phyloP scores from a whole-genome alignment of 257 asterid genomes.

The Solanum ossicruentum region DNA sequence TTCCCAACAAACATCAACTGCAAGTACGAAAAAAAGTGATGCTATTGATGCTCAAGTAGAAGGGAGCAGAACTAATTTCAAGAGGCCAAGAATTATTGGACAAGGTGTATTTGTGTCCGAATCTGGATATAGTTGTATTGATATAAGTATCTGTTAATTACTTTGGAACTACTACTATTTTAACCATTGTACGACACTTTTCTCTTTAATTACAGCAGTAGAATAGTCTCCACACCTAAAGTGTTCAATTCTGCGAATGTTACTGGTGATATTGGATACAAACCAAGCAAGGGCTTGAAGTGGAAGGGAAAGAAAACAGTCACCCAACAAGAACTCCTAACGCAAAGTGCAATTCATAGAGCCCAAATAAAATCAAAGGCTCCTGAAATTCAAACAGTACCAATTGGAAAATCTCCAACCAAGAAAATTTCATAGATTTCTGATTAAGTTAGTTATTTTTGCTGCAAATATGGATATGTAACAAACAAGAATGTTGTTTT shows the following conservation, averaged over 20 bases:
- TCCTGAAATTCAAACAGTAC: no score
- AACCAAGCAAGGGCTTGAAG: background rate
- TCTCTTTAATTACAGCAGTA: no score
- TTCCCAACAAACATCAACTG: background rate
- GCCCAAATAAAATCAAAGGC: background rate
- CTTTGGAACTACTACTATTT: background rate
- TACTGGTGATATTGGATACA: background rate
- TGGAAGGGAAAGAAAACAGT: background rate
- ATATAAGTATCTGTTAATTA: no score
- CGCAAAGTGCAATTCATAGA: background rate
- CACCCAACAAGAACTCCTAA: no score
- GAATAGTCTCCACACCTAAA: background rate
- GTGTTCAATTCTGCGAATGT: background rate
- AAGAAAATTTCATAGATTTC: no score
- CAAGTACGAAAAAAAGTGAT: background rate
- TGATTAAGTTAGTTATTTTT: no score
- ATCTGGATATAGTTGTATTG: background rate
- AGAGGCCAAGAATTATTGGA: no score
- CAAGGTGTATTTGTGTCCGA: background rate
- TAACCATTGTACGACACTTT: background rate
- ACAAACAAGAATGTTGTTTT: no score
- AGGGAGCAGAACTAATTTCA: no score
- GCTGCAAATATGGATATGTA: no score
- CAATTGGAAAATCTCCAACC: no score
- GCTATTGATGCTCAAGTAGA: no score